Evolutionary conservation across 169 alveolate genomes (phyloP).

Genomic region (Miamiensis avidus): DNA sequence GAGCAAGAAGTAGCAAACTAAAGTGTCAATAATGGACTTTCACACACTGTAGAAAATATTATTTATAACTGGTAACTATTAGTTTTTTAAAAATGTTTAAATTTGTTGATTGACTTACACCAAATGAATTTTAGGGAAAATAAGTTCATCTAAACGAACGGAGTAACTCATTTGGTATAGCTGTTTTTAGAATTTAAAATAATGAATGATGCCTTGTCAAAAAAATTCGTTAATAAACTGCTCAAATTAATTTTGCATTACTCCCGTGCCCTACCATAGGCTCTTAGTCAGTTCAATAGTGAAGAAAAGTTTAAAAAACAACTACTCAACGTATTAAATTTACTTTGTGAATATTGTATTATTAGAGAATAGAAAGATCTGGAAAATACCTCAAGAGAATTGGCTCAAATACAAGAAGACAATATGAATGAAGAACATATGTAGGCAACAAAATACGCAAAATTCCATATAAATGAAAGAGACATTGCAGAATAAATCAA

Average conservation of each 20-base stretch:
- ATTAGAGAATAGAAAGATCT: conserved; percentile 18
- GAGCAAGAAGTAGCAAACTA: not conserved
- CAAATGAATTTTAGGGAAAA: not conserved
- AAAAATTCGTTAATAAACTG: not conserved
- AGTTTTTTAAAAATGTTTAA: not conserved
- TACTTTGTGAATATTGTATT: conserved; percentile 14
- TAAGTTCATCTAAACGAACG: not conserved
- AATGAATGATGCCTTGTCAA: conserved; percentile 10
- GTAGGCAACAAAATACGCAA: not conserved
- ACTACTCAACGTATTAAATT: not conserved
- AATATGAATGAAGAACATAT: not conserved
- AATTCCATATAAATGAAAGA: too few species aligned
- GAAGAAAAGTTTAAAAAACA: not conserved
- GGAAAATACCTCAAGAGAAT: conserved; percentile 9
- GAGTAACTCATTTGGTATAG: not conserved
- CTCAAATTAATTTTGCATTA: not conserved
- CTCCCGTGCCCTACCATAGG: not conserved
- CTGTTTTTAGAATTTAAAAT: not conserved
- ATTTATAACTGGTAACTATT: not conserved
- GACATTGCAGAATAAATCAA: too few species aligned
- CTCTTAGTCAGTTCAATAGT: not conserved
- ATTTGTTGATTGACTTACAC: not conserved
- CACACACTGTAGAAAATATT: not conserved
- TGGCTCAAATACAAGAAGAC: not conserved
- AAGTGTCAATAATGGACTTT: not conserved